Conservation (phyloP, 2,329 filamentous ascomycete species). For the Fusarium algeriense region DNA sequence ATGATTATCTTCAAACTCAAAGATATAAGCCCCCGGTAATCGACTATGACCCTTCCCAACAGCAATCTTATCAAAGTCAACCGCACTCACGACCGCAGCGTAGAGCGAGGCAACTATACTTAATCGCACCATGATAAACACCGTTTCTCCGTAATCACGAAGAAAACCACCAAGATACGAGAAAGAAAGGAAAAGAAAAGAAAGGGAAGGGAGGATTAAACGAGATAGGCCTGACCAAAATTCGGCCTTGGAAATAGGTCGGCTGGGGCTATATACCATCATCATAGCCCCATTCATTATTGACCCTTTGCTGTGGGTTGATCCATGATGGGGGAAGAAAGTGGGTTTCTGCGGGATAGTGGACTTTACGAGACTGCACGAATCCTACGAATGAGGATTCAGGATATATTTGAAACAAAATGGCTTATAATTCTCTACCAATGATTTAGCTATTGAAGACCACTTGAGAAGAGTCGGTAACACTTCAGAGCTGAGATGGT, state of each 20-base stretch:
- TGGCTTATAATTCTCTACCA: background rate
- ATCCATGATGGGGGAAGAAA: constrained; percentile 18
- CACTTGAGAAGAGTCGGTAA: background rate
- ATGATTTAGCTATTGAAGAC: background rate
- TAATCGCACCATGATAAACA: constrained; percentile 53
- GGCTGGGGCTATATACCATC: constrained; percentile 33
- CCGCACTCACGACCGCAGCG: constrained; percentile 50
- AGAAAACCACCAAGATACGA: constrained; percentile 4
- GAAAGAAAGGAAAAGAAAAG: background rate
- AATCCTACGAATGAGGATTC: background rate
- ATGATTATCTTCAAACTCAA: constrained; percentile 64
- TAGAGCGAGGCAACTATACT: constrained; percentile 52
- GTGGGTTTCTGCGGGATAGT: constrained; percentile 32
- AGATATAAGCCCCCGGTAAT: constrained; percentile 63
- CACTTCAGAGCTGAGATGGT: background rate
- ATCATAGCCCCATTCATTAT: constrained; percentile 16
- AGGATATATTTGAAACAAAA: background rate
- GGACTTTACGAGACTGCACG: constrained; percentile 20
- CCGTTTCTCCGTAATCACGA: constrained; percentile 27
- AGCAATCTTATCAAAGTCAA: constrained; percentile 43
- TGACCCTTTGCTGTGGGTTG: constrained; percentile 8
- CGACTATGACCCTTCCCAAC: constrained; percentile 40
- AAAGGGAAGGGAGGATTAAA: constrained; percentile 2
- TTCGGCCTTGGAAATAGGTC: constrained; percentile 5
- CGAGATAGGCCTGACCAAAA: background rate